Evolutionary conservation across 2,329 filamentous ascomycete genomes (phyloP).

Genomic region (Septoria linicola): DNA sequence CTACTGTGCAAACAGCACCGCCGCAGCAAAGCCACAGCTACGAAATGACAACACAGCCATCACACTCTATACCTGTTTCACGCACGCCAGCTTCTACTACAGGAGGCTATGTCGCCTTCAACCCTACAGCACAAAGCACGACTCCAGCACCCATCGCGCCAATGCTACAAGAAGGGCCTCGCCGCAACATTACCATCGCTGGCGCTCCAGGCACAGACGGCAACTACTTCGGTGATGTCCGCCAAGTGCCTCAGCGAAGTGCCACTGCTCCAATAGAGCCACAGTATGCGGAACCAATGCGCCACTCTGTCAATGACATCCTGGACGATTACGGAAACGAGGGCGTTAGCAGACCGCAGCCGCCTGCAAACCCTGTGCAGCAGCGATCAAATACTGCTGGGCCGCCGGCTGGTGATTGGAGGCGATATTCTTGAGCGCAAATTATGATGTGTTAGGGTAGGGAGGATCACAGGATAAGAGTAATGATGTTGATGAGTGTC

Average conservation of each 20-base stretch:
- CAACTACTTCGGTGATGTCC: constrained; percentile 19
- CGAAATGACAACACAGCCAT: constrained; percentile 34
- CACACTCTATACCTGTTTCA: constrained; percentile 17
- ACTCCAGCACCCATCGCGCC: background rate
- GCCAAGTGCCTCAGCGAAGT: constrained; percentile 17
- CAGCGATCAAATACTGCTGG: constrained; percentile 12
- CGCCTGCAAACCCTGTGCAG: constrained; percentile 7
- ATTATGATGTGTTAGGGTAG: background rate
- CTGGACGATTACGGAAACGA: constrained; percentile 25
- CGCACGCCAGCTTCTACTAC: constrained; percentile 18
- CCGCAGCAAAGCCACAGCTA: constrained; percentile 31
- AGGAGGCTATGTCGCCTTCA: constrained; percentile 37
- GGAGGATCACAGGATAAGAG: constrained; percentile 2
- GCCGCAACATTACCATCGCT: constrained; percentile 16
- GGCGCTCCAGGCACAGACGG: constrained; percentile 7
- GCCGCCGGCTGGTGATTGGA: constrained; percentile 7
- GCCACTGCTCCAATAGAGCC: constrained; percentile 13
- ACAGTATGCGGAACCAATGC: constrained; percentile 10
- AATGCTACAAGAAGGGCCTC: constrained; percentile 9
- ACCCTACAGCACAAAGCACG: constrained; percentile 25
- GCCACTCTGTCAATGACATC: constrained; percentile 24
- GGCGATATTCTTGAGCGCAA: constrained; percentile 1
- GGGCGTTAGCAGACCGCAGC: constrained; percentile 1
- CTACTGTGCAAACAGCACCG: constrained; percentile 2
- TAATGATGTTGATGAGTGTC: constrained; percentile 16